These are phyloP conservation scores for Fusarium sp. DNA, from an alignment of 2,329 filamentous ascomycete species.

Conservation along the genomic window DNA sequence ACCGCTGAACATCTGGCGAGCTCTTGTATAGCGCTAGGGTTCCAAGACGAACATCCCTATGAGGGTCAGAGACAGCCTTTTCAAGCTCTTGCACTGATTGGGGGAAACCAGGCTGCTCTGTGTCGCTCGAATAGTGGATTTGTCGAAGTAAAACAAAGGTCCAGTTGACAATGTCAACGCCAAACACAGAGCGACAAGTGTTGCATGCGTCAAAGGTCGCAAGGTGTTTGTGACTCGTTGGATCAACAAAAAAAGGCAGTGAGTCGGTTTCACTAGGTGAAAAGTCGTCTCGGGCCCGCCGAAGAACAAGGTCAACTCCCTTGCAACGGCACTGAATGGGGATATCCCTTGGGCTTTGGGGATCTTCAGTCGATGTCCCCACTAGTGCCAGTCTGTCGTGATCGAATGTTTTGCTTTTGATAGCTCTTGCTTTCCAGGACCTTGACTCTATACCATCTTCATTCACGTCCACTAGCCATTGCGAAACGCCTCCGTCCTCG, in stretches of 20 bases:
- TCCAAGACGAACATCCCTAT: slow-evolving; percentile 53
- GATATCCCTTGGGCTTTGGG: slow-evolving; percentile 42
- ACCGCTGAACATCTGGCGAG: slow-evolving; percentile 58
- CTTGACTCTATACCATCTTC: slow-evolving; percentile 40
- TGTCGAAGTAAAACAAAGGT: slow-evolving; percentile 56
- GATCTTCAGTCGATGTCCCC: slow-evolving; percentile 4
- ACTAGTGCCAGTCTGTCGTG: slow-evolving; percentile 46
- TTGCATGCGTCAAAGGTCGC: slow-evolving; percentile 59
- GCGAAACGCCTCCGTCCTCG: slow-evolving; percentile 62
- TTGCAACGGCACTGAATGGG: slow-evolving; percentile 60
- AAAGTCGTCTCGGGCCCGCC: slow-evolving; percentile 46
- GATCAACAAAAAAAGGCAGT: slow-evolving; percentile 59
- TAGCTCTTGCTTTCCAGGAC: slow-evolving; percentile 43
- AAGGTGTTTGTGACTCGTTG: slow-evolving; percentile 54
- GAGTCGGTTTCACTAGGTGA: slow-evolving; percentile 32
- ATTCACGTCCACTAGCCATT: slow-evolving; percentile 57
- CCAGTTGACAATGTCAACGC: slow-evolving; percentile 60
- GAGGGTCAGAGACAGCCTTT: slow-evolving; percentile 44
- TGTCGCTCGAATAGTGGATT: slow-evolving; percentile 47
- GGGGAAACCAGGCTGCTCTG: slow-evolving; percentile 19
- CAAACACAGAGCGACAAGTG: slow-evolving; percentile 58
- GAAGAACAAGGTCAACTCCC: slow-evolving; percentile 58
- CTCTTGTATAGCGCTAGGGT: slow-evolving; percentile 58
- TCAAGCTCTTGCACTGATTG: slow-evolving; percentile 45
- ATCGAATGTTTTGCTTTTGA: slow-evolving; percentile 45